A percentile compares a stretch with the other conserved stretches of the same genome.
Conservation (phyloP, 164 flowering plant genomes). For the Stephania yunnanensis region DNA sequence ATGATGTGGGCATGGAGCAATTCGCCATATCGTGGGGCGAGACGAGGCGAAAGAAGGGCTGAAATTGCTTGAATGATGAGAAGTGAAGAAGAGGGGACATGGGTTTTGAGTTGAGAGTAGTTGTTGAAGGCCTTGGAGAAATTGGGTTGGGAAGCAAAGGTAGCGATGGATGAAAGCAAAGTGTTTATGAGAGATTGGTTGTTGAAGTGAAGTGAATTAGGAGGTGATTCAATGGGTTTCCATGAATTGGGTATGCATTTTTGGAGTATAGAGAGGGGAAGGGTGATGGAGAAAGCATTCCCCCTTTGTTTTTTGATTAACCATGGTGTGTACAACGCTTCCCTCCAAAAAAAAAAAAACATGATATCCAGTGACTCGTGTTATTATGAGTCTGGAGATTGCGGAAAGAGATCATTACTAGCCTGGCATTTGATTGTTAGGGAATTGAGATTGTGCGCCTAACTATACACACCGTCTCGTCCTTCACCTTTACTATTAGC, state of each 20-base stretch:
- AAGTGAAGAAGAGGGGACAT: constrained; percentile 2
- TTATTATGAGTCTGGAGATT: too few species aligned
- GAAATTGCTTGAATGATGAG: constrained; percentile 24
- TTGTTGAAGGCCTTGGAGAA: constrained; percentile 28
- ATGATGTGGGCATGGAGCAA: constrained; percentile 40
- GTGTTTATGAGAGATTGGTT: constrained; percentile 7
- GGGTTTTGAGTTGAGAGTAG: constrained; percentile 23
- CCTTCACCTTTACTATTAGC: too few species aligned
- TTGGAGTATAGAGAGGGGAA: background rate
- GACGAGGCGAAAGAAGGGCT: constrained; percentile 32
- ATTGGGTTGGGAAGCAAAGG: constrained; percentile 11
- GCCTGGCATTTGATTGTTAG: too few species aligned
- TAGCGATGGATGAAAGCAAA: constrained; percentile 8
- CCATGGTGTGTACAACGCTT: too few species aligned
- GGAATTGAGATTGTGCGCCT: too few species aligned
- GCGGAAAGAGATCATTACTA: too few species aligned
- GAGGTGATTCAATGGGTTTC: background rate
- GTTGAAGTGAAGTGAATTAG: background rate
- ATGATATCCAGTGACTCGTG: too few species aligned
- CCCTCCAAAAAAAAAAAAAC: too few species aligned
- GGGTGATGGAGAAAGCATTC: background rate
- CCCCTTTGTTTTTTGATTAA: too few species aligned
- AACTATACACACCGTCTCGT: too few species aligned
- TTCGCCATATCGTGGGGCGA: constrained; percentile 25
- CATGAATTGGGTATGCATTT: background rate